A percentile compares a stretch with the other conserved stretches of the same genome.
These are phyloP conservation scores for Globisporangium cylindrosporum DNA, from an alignment of 352 stramenopile genomes.

Conservation along the genomic window DNA sequence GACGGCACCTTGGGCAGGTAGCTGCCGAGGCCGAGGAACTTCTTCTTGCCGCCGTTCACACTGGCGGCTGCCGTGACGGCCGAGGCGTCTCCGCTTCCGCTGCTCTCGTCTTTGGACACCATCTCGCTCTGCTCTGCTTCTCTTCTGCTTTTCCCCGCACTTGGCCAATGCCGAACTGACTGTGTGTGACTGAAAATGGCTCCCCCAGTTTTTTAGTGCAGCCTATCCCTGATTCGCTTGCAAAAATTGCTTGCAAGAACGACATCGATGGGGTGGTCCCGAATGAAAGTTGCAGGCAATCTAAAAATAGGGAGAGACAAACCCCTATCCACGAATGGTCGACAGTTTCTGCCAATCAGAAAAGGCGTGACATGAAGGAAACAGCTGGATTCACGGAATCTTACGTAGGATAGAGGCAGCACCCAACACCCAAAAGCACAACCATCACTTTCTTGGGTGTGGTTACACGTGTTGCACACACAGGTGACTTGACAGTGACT, in stretches of 20 bases:
- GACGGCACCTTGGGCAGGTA: conserved; percentile 61
- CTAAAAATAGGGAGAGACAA: not conserved
- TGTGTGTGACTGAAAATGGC: conserved; percentile 2
- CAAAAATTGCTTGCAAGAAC: no score
- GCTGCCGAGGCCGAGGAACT: conserved; percentile 43
- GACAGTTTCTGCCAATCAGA: conserved; percentile 8
- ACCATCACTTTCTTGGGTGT: not conserved
- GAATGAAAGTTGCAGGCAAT: not conserved
- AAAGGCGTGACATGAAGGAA: not conserved
- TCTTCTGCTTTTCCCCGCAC: conserved; percentile 7
- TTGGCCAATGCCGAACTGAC: not conserved
- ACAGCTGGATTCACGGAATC: not conserved
- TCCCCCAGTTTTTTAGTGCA: not conserved
- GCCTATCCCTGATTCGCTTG: no score
- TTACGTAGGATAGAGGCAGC: not conserved
- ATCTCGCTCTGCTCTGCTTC: conserved; percentile 19
- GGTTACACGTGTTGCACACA: not conserved
- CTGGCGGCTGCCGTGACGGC: not conserved
- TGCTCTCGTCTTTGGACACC: conserved; percentile 41
- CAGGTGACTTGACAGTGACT: not conserved
- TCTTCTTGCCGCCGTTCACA: conserved; percentile 31
- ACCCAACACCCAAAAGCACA: not conserved
- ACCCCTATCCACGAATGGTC: not conserved
- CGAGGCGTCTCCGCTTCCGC: conserved; percentile 10
- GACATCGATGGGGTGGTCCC: not conserved